A percentile compares a stretch with the other conserved stretches of the same genome.
Conservation (phyloP, 2,329 filamentous ascomycete genomes). For the Nigrospora oryzae region DNA sequence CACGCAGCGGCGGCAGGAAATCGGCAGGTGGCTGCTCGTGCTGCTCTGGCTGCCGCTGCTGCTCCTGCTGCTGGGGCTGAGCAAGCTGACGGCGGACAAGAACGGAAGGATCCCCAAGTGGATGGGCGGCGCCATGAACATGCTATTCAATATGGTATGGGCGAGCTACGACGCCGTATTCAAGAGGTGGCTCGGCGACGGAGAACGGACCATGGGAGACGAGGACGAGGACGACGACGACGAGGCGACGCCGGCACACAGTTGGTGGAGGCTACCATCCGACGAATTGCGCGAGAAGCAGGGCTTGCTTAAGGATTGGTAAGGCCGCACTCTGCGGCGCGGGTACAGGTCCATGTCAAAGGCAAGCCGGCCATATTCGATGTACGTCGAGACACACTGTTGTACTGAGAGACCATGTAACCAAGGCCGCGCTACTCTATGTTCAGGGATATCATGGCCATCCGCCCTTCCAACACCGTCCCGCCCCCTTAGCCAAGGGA, state of each 20-base stretch:
- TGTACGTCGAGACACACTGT: too few relatives aligned
- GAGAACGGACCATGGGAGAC: conserved; percentile 52
- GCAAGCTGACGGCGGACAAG: conserved; percentile 48
- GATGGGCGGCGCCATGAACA: conserved; percentile 44
- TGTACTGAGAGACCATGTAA: too few relatives aligned
- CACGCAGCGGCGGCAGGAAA: conserved; percentile 56
- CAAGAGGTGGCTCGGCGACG: conserved; percentile 71
- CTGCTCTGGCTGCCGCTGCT: conserved; percentile 48
- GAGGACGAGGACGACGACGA: conserved; percentile 9
- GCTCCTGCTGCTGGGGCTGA: conserved; percentile 34
- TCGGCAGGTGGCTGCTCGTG: conserved; percentile 59
- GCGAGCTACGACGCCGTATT: conserved; percentile 54
- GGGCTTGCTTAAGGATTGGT: conserved; percentile 17
- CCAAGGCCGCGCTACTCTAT: too few relatives aligned
- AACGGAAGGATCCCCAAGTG: conserved; percentile 58
- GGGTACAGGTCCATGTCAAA: too few relatives aligned
- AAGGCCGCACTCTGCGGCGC: background rate
- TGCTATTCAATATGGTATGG: conserved; percentile 45
- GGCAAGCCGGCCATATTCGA: too few relatives aligned
- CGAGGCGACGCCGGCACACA: background rate
- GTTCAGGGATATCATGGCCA: too few relatives aligned
- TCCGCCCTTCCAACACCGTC: too few relatives aligned
- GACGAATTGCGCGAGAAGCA: conserved; percentile 11
- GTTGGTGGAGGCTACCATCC: background rate
- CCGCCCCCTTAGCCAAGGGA: too few relatives aligned